Conservation (phyloP, 805 yeast genomes). For the Candida taoyuanica region DNA sequence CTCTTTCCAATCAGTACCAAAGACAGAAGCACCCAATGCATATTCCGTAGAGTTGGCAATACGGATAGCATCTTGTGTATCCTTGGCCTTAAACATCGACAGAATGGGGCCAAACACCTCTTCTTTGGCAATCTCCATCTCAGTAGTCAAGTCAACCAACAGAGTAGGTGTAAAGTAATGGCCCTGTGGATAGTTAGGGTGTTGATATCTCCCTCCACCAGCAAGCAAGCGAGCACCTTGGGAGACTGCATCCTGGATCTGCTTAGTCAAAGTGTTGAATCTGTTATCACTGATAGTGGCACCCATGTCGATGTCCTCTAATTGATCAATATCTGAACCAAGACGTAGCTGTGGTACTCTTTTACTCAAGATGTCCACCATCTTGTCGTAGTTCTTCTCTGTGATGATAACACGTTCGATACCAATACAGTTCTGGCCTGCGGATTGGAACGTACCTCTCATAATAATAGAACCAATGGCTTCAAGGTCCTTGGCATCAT, state of each 20-base stretch:
- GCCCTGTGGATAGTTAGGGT: conserved; percentile 94
- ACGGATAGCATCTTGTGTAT: conserved; percentile 61
- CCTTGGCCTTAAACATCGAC: conserved; percentile 68
- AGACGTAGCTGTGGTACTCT: conserved; percentile 62
- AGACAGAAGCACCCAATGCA: conserved; percentile 91
- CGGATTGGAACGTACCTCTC: conserved; percentile 95
- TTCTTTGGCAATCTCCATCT: conserved; percentile 75
- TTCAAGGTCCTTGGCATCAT: conserved; percentile 59
- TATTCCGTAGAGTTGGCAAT: conserved; percentile 81
- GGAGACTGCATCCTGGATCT: conserved; percentile 67
- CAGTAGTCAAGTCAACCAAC: conserved; percentile 71
- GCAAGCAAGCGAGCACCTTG: conserved; percentile 75
- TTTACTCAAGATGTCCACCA: conserved; percentile 51
- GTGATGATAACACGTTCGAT: conserved; percentile 89
- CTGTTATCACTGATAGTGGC: conserved; percentile 84
- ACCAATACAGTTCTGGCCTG: conserved; percentile 98
- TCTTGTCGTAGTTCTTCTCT: conserved; percentile 57
- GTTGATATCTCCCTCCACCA: conserved; percentile 79
- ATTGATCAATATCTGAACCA: conserved; percentile 90
- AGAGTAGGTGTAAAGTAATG: conserved; percentile 91
- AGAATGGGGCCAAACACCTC: conserved; percentile 95
- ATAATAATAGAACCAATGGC: conserved; percentile 72
- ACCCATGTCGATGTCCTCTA: conserved; percentile 91
- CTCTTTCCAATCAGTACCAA: conserved; percentile 57
- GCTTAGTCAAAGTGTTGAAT: conserved; percentile 59